Conservation (phyloP, 768 basidiomycete species). For the Leccinum subgranulosum region DNA sequence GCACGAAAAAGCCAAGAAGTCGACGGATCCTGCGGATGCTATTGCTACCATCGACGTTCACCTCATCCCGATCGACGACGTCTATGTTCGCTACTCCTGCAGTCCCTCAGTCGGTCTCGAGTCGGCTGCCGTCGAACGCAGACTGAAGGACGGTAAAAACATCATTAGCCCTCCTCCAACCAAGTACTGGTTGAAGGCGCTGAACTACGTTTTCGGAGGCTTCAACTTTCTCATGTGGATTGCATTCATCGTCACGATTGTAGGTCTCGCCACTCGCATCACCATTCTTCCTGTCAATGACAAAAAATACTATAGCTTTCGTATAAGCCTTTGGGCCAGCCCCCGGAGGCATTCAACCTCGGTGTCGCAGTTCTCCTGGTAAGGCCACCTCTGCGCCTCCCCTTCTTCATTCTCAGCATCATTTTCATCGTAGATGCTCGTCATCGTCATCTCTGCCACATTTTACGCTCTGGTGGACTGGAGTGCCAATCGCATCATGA, state of each 20-base stretch:
- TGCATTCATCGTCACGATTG: slow-evolving; percentile 47
- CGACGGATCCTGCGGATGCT: slow-evolving; percentile 35
- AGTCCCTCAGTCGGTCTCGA: slow-evolving; percentile 48
- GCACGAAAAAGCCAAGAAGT: slow-evolving; percentile 15
- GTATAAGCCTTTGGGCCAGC: slow-evolving; percentile 47
- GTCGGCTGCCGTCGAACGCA: slow-evolving; percentile 38
- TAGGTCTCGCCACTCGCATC: slow-evolving; percentile 20
- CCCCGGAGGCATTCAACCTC: slow-evolving; percentile 43
- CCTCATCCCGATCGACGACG: slow-evolving; percentile 37
- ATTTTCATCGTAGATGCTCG: slow-evolving; percentile 34
- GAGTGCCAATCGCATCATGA: slow-evolving; percentile 48
- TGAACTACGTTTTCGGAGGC: slow-evolving; percentile 55
- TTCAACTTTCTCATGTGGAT: slow-evolving; percentile 57
- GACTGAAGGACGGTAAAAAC: slow-evolving; percentile 42
- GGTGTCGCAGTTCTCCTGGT: slow-evolving; percentile 52
- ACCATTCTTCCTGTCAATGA: slow-evolving; percentile 1
- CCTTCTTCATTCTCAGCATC: neutral
- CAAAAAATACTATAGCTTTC: slow-evolving; percentile 40
- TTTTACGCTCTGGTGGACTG: slow-evolving; percentile 53
- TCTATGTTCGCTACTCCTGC: slow-evolving; percentile 42
- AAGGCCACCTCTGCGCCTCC: slow-evolving; percentile 20
- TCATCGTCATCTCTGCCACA: slow-evolving; percentile 40
- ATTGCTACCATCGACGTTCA: slow-evolving; percentile 51
- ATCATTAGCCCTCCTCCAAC: slow-evolving; percentile 47
- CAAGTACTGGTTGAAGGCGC: slow-evolving; percentile 46